A percentile compares a stretch with the other conserved stretches of the same genome.
Evolutionary conservation across 345 rosid genomes (phyloP).

Genomic region (Melastoma malabathricum): DNA sequence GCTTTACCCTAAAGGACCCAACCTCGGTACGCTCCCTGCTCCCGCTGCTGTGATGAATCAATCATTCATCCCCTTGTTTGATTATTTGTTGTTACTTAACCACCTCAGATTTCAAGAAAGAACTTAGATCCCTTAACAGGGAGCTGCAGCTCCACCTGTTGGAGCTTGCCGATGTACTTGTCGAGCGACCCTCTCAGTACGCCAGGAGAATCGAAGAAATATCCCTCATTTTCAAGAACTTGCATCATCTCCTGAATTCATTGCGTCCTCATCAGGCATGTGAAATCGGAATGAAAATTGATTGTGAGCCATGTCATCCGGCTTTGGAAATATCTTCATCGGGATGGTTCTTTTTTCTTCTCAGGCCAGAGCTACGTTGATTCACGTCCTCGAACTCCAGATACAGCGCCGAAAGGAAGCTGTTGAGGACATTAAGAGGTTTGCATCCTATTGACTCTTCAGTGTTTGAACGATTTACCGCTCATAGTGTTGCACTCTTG

Average conservation of each 20-base stretch:
- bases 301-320: not conserved
- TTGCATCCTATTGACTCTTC: not conserved
- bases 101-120: slow-evolving; percentile 71
- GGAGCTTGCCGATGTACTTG: slow-evolving; percentile 91
- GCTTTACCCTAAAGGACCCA: slow-evolving; percentile 57
- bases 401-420: slow-evolving; percentile 79
- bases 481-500: too few relatives aligned
- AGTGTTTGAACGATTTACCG: too few relatives aligned
- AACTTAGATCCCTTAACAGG: slow-evolving; percentile 42
- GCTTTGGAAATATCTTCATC: not conserved
- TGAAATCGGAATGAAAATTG: not conserved
- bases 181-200: slow-evolving; percentile 91
- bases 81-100: not conserved
- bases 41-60: not conserved
- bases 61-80: not conserved
- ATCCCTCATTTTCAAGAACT: slow-evolving; percentile 78
- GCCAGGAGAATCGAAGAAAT: slow-evolving; percentile 89
- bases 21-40: slow-evolving; percentile 36
- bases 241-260: slow-evolving; percentile 94
- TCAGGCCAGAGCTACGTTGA: slow-evolving; percentile 83
- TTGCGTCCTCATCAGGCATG: slow-evolving; percentile 85
- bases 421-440: slow-evolving; percentile 90
- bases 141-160: slow-evolving; percentile 80
- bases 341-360: not conserved
- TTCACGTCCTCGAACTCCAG: slow-evolving; percentile 83